A percentile compares a stretch with the other conserved stretches of the same genome.
phyloP scores from a whole-genome alignment of 108 stramenopile species.

The Aurantiochytrium sp. region DNA sequence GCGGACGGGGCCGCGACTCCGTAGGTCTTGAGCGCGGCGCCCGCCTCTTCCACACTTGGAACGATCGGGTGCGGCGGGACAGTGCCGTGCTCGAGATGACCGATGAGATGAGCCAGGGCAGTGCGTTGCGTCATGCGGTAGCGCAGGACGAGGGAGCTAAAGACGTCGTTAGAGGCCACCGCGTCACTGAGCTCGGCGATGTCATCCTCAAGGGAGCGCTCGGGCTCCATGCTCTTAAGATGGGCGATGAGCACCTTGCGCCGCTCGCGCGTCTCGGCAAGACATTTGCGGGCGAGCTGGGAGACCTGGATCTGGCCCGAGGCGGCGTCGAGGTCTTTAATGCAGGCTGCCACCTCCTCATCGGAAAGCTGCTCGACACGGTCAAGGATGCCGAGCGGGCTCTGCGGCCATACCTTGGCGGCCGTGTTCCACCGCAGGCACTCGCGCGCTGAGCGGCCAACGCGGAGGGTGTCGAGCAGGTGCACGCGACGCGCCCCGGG shows the following conservation, averaged over 20 bases:
- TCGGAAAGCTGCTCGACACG: constrained; percentile 6
- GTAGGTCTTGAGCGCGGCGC: not conserved
- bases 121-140: too few relatives aligned
- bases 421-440: not conserved
- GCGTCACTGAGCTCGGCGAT: too few relatives aligned
- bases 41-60: not conserved
- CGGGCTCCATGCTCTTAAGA: not conserved
- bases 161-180: too few relatives aligned
- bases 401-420: not conserved
- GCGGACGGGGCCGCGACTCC: not conserved
- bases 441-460: not conserved
- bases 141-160: too few relatives aligned
- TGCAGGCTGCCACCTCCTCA: constrained; percentile 22
- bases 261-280: constrained; percentile 37
- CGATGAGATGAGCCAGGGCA: too few relatives aligned
- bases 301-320: not conserved
- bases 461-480: not conserved
- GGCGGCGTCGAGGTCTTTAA: constrained; percentile 37
- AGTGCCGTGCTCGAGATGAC: too few relatives aligned
- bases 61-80: too few relatives aligned
- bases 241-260: not conserved
- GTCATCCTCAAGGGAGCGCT: too few relatives aligned
- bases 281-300: constrained; percentile 40
- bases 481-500: not conserved
- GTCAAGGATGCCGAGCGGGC: not conserved